Percentiles rank a stretch among this genome's conserved stretches.
Conservation (phyloP, 75 land plant genomes). For the Selaginella moellendorffii region DNA sequence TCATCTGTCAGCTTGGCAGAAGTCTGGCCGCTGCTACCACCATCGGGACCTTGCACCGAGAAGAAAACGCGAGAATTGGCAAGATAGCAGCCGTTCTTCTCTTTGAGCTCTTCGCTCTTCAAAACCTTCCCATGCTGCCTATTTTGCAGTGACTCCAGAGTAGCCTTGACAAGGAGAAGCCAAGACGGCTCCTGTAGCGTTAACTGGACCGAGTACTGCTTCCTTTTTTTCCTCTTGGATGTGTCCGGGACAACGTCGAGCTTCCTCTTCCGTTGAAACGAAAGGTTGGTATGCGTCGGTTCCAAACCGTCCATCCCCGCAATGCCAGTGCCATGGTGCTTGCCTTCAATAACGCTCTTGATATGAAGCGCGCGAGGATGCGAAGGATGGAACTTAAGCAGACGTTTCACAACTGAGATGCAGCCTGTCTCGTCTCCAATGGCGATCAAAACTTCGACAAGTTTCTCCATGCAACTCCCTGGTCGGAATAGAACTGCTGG, state of each 20-base stretch:
- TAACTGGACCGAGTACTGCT: conserved; percentile 32
- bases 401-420: conserved; percentile 50
- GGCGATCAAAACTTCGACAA: conserved; percentile 87
- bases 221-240: conserved; percentile 22
- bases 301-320: conserved; percentile 83
- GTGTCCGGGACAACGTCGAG: conserved; percentile 22
- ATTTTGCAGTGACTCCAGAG: conserved; percentile 16
- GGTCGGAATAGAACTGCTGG: background rate
- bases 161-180: conserved; percentile 42
- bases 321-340: background rate
- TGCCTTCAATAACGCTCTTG: conserved; percentile 48
- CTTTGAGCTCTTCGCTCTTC: background rate
- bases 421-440: conserved; percentile 86
- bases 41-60: background rate
- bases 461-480: conserved; percentile 99
- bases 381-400: conserved; percentile 76
- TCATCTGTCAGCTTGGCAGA: too few species aligned
- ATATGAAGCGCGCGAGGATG: conserved; percentile 82
- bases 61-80: background rate
- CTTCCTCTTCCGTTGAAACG: conserved; percentile 63
- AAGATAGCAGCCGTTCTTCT: background rate
- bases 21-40: background rate
- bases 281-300: conserved; percentile 59
- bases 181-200: conserved; percentile 52
- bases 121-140: background rate